Percentiles rank a stretch among this genome's conserved stretches.
These are phyloP conservation scores for Coemansia sp. DNA, from an alignment of 192 early-diverging fungal genomes.

Conservation along the genomic window DNA sequence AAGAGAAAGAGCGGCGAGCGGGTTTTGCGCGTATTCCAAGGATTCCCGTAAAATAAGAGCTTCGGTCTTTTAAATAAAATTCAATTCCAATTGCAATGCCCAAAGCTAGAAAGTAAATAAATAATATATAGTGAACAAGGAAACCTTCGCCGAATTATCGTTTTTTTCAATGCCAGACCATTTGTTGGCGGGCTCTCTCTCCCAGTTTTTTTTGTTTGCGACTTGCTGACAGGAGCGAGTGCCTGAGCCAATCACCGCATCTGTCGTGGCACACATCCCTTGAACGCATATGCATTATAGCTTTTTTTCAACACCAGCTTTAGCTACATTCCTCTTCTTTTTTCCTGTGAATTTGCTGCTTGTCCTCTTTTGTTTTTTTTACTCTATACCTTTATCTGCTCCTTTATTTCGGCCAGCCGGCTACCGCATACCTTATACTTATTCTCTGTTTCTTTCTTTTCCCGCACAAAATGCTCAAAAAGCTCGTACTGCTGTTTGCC, in stretches of 20 bases:
- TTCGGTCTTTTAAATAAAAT: neutral
- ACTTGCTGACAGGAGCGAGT: no score
- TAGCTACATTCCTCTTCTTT: neutral
- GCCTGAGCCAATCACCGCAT: slow-evolving; percentile 23
- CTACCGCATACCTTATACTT: neutral
- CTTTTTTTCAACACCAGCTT: slow-evolving; percentile 8
- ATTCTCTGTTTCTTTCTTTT: neutral
- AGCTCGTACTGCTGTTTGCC: slow-evolving; percentile 45
- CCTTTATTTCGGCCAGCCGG: neutral
- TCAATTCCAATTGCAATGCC: no score
- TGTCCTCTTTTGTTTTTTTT: no score
- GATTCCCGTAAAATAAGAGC: no score
- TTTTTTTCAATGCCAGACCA: neutral
- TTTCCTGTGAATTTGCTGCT: no score
- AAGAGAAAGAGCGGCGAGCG: no score
- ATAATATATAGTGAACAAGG: no score
- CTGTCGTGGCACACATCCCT: slow-evolving; percentile 16
- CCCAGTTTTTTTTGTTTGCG: no score
- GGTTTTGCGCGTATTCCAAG: no score
- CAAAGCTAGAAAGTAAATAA: no score
- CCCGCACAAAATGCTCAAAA: slow-evolving; percentile 40
- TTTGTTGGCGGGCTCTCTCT: neutral
- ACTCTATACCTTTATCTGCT: neutral
- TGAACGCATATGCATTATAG: neutral
- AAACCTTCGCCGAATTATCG: no score